Base-by-base conservation (phyloP, 73 alveolate species). In the Uronychia binucleata region DNA sequence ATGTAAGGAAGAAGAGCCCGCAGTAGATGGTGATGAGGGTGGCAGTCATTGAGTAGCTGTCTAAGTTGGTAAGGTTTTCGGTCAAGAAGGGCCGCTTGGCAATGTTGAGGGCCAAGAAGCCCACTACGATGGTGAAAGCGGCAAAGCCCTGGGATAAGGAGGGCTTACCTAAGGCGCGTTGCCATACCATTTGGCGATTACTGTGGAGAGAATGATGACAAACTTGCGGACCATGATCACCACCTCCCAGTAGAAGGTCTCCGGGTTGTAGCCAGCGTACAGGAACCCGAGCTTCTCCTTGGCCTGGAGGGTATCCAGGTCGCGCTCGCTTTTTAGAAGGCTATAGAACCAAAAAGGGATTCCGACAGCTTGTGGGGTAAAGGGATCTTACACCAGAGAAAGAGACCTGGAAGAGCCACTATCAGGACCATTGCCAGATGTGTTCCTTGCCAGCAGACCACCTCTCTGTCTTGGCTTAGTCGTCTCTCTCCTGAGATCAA, bases 241-340 rank as follows among this genome's bases (percentile, higher is more conserved):
- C 29, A 90, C 77, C 34, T 90, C 95, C 93, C 95, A 90, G 79
- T 84, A 90, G 57, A 31, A 90, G 74, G 33, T 57, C 28, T 83
- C 59, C 13, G 83, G 31, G 32, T 86, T 84, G 34, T 90, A 90
- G 34, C 95, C 95, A 60, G 78, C 58, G 75, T 90, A 90, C 34
- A 90, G 81, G 57, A 90, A 90, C 26, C 95, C 95, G 46, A 84
- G 85, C 46, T 90, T 90, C 75, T 75, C 81, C 57, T 90, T 90
- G 31, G 78, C 88, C 8, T 89, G 89, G 26, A 77, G 26, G 33
- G 83, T 78, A 31, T 77, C 82, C 32, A 87, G 88, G 33, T 87
- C 90, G 19, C 59, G 35, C 33, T 87, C 83, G 27, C 67, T 85
- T 1, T 0, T 86, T 81, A 90, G 59, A 67, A 78, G 59, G 27